These are phyloP conservation scores for Durotheca rogersii DNA, from an alignment of 495 filamentous ascomycete species.

Conservation along the genomic window DNA sequence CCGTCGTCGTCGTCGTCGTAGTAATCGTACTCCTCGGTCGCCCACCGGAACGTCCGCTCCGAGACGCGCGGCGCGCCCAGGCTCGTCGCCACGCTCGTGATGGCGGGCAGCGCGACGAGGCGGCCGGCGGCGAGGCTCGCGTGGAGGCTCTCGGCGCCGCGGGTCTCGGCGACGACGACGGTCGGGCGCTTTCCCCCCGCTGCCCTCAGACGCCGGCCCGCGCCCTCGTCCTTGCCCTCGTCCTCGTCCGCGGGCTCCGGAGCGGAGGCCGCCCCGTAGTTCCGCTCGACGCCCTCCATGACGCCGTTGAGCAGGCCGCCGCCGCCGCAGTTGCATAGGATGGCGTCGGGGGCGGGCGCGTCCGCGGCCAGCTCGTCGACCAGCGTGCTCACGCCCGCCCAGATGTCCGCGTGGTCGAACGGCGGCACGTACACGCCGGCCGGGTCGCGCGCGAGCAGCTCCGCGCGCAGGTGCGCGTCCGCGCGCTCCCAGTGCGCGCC, in stretches of 20 bases:
- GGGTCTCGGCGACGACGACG: conserved; percentile 80
- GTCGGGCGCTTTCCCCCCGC: conserved; percentile 43
- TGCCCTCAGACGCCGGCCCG: no score
- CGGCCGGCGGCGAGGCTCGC: conserved; percentile 58
- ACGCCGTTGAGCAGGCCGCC: conserved; percentile 84
- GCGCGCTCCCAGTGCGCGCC: conserved; percentile 78
- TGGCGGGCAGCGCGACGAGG: conserved; percentile 66
- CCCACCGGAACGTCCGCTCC: conserved; percentile 68
- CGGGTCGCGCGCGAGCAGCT: conserved; percentile 52
- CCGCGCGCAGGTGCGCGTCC: conserved; percentile 66
- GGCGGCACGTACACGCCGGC: conserved; percentile 82
- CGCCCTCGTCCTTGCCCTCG: no score
- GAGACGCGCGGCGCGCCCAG: conserved; percentile 77
- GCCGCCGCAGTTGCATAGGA: conserved; percentile 86
- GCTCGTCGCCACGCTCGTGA: conserved; percentile 78
- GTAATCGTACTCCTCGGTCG: conserved; percentile 27
- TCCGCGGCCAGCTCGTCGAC: conserved; percentile 69
- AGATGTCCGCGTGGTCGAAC: conserved; percentile 84
- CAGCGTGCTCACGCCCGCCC: conserved; percentile 74
- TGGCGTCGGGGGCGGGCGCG: conserved; percentile 57
- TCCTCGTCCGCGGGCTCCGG: no score
- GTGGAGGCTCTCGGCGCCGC: conserved; percentile 71
- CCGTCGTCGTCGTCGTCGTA: conserved; percentile 36
- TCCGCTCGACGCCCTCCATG: conserved; percentile 65
- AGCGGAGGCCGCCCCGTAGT: conserved; percentile 27